Percentiles rank a stretch among this genome's conserved stretches.
Evolutionary conservation across 2,329 filamentous ascomycete genomes (phyloP).

Genomic region (Fusarium luffae): DNA sequence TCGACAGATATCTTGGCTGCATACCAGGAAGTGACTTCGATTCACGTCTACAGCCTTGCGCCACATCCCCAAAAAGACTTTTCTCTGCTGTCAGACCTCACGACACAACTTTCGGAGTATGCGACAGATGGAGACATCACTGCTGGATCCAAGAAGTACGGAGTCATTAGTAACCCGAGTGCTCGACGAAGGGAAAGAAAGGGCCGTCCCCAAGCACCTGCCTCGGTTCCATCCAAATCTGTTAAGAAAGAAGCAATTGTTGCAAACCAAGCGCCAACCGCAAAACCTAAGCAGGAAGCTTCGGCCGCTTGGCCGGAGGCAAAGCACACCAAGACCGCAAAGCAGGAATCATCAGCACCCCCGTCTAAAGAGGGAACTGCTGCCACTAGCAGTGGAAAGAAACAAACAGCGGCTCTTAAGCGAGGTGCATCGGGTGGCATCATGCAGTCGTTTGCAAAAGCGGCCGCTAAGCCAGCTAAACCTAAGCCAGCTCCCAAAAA

Average conservation of each 20-base stretch:
- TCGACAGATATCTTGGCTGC: constrained; percentile 69
- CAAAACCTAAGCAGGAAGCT: constrained; percentile 42
- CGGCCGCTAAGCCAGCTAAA: constrained; percentile 54
- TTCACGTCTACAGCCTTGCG: constrained; percentile 89
- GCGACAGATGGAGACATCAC: constrained; percentile 68
- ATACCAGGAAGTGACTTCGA: constrained; percentile 78
- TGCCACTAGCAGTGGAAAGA: constrained; percentile 47
- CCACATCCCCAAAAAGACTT: constrained; percentile 75
- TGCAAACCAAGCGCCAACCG: constrained; percentile 27
- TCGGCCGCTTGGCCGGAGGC: constrained; percentile 11
- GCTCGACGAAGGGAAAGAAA: constrained; percentile 65
- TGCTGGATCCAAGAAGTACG: constrained; percentile 70
- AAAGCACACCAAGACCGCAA: constrained; percentile 36
- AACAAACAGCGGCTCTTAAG: constrained; percentile 58
- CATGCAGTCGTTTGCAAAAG: constrained; percentile 83
- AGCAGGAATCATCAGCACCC: constrained; percentile 46
- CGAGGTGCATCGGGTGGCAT: constrained; percentile 71
- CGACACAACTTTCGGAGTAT: constrained; percentile 69
- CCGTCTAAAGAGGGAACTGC: constrained; percentile 43
- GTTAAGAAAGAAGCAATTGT: constrained; percentile 27
- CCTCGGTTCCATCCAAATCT: constrained; percentile 43
- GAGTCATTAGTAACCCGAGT: constrained; percentile 78
- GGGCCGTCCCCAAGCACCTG: constrained; percentile 43
- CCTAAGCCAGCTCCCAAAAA: constrained; percentile 60
- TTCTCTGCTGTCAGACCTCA: constrained; percentile 76